Conservation (phyloP, 2,329 filamentous ascomycete species). For the Xylariaceae sp. region DNA sequence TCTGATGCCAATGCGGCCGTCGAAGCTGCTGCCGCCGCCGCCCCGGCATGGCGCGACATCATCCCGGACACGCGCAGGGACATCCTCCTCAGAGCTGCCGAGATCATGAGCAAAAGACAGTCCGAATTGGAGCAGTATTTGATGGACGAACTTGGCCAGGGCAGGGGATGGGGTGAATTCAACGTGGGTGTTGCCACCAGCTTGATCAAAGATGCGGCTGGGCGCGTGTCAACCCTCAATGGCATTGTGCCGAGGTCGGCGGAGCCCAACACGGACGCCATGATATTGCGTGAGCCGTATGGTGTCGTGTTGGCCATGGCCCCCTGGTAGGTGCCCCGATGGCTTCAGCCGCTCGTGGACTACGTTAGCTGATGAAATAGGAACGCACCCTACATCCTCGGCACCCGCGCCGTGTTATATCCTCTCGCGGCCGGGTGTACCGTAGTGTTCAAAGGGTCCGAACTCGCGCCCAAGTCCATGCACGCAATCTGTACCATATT, state of each 20-base stretch:
- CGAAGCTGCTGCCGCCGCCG: conserved; percentile 16
- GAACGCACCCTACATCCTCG: conserved; percentile 41
- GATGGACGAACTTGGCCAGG: conserved; percentile 42
- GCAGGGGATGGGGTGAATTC: conserved; percentile 37
- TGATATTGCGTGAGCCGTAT: conserved; percentile 69
- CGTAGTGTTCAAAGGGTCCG: conserved; percentile 57
- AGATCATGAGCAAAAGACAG: conserved; percentile 48
- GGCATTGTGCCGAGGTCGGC: conserved; percentile 32
- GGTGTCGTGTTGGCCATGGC: conserved; percentile 75
- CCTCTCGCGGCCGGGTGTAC: conserved; percentile 63
- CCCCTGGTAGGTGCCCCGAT: conserved; percentile 57
- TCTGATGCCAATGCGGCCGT: conserved; percentile 19
- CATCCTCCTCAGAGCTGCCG: conserved; percentile 64
- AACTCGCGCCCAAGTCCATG: conserved; percentile 52
- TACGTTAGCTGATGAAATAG: conserved; percentile 21
- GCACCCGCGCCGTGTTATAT: conserved; percentile 41
- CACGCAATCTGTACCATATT: conserved; percentile 52
- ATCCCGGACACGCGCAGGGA: conserved; percentile 55
- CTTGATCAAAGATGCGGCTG: conserved; percentile 40
- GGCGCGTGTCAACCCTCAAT: conserved; percentile 34
- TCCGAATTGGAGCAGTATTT: conserved; percentile 58
- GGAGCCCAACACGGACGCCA: conserved; percentile 48
- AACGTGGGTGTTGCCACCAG: conserved; percentile 36
- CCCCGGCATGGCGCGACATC: conserved; percentile 26
- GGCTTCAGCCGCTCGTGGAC: not conserved